Evolutionary conservation across 2,329 filamentous ascomycete species (phyloP), one percentile per base, ranked within the genome.

Genomic region (Ploettnerulaceae sp.): DNA sequence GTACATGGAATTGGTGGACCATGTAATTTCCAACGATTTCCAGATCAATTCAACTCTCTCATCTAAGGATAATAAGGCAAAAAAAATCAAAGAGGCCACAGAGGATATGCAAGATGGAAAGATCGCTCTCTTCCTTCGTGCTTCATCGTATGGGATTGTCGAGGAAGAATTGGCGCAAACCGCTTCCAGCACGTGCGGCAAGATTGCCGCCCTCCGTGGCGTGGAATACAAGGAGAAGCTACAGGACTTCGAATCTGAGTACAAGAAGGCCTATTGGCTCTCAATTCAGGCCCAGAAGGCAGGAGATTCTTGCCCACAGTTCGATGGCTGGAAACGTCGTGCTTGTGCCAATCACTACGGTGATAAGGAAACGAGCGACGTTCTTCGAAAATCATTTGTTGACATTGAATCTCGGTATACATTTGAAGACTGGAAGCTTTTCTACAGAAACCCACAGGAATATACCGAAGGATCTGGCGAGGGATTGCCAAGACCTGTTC

Each of bases 1-100:
- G 1, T 82, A 82, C 54, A 64, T 73, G 0, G 76, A 81, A 53
- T 63, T 80, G 0, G 73, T 73, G 4, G 71, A 77, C 45, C 70
- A 76, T 34, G 55, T 81, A 1, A 72, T 72, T 36, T 68, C 73
- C 0, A 67, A 71, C 5, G 70, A 73, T 21, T 75, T 79, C 66
- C 55, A 59, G 22, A 51, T 58, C 14, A 22, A 20, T 14, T 17
- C 17, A 8, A 24, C 20, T 7, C 33, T 31, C 6, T 14, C 28
- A 7, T 14, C 32, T 1, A 28, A 24, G 12, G 46, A 12, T 17
- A 46, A 8, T 12, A 28, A 20, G 18, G 20, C 20, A 9, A 18
- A 28, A 28, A 24, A 37, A 9, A 42, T 29, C 26, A n/a, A 42
- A 7, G 37, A 25, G 5, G 32, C 22, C 9, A 18, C 25, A 15